Evolutionary conservation across 768 basidiomycete species (phyloP).

Genomic region (Trametes meyenii): DNA sequence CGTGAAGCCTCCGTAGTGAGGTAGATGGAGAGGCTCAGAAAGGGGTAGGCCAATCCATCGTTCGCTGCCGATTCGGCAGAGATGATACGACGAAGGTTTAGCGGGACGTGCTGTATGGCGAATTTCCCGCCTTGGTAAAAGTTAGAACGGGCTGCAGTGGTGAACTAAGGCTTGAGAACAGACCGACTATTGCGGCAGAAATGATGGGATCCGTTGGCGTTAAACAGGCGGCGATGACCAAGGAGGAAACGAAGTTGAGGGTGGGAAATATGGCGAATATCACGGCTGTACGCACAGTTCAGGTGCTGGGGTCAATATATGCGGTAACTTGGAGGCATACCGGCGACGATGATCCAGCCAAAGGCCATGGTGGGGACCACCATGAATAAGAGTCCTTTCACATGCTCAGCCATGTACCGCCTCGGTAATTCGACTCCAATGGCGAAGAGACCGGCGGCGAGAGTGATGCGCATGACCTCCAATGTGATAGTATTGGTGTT

Average conservation of each 20-base stretch:
- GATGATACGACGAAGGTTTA: conserved; percentile 77
- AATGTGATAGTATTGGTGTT: conserved; percentile 67
- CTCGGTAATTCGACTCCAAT: conserved; percentile 93
- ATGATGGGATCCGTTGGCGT: conserved; percentile 96
- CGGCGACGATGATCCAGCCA: conserved; percentile 78
- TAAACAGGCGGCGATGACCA: conserved; percentile 87
- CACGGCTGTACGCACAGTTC: conserved; percentile 48
- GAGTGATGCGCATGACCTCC: conserved; percentile 87
- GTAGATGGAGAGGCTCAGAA: conserved; percentile 85
- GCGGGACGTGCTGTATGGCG: conserved; percentile 69
- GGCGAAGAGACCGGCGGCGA: conserved; percentile 91
- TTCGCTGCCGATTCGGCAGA: conserved; percentile 93
- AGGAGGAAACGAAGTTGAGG: conserved; percentile 70
- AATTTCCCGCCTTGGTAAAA: conserved; percentile 61
- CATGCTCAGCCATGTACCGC: conserved; percentile 82
- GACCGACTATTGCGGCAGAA: conserved; percentile 79
- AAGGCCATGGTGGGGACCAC: conserved; percentile 85
- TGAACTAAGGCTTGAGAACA: not conserved
- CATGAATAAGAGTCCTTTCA: conserved; percentile 66
- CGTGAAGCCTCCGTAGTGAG: conserved; percentile 70
- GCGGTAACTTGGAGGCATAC: conserved; percentile 39
- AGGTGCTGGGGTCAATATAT: not conserved
- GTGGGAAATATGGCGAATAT: conserved; percentile 73
- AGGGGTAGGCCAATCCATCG: conserved; percentile 95
- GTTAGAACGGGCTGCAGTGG: not conserved